Evolutionary conservation across 495 filamentous ascomycete genomes (phyloP).

Genomic region (Stereocaulon alpinum): DNA sequence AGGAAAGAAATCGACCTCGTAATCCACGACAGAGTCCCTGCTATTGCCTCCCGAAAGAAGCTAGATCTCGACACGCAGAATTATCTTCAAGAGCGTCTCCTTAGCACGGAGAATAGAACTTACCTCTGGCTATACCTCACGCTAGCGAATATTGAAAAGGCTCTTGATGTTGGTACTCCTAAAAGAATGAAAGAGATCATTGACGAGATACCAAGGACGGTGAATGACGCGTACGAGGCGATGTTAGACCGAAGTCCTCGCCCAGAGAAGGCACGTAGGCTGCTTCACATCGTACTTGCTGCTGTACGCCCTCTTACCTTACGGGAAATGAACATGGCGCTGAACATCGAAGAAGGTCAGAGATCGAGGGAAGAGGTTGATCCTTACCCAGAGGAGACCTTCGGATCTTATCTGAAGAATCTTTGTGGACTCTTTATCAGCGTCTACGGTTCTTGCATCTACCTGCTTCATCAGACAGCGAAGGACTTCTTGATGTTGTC

Average conservation of each 20-base stretch:
- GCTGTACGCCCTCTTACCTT: constrained; percentile 29
- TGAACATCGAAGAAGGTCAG: constrained; percentile 24
- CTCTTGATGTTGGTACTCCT: constrained; percentile 9
- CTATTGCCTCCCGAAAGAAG: constrained; percentile 17
- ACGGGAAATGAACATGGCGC: constrained; percentile 32
- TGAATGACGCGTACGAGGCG: constrained; percentile 29
- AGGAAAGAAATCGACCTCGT: constrained; percentile 32
- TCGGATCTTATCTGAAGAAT: constrained; percentile 24
- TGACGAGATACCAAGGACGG: constrained; percentile 22
- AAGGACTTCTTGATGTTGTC: constrained; percentile 24
- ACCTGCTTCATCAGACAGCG: constrained; percentile 30
- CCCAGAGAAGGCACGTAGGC: constrained; percentile 15
- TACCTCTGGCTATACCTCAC: constrained; percentile 40
- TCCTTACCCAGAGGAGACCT: constrained; percentile 11
- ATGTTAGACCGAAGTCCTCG: constrained; percentile 24
- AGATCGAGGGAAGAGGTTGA: constrained; percentile 23
- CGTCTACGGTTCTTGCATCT: constrained; percentile 30
- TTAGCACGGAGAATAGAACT: constrained; percentile 32
- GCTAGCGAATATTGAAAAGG: constrained; percentile 26
- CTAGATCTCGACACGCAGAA: constrained; percentile 21
- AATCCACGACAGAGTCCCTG: constrained; percentile 24
- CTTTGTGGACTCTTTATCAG: constrained; percentile 34
- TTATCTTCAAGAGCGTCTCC: constrained; percentile 26
- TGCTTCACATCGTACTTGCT: constrained; percentile 33
- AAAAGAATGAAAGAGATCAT: constrained; percentile 23